Evolutionary conservation across 305 asterid genomes (phyloP), one percentile per base, ranked within the genome.

Genomic region (Rubia occidens): DNA sequence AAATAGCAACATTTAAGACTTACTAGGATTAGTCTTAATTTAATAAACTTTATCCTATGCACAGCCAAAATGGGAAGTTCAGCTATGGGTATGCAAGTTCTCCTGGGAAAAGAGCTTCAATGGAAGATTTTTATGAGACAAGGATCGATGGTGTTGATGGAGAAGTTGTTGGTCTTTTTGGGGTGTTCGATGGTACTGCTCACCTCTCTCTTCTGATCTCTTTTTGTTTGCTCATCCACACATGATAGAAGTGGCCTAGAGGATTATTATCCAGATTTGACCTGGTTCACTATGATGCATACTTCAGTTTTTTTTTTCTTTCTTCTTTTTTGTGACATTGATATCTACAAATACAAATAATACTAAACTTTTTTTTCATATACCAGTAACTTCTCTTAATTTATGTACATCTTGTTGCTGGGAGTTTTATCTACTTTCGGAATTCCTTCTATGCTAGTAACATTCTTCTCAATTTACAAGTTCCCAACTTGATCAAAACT

Each of bases 111-210:
- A 83, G 98, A 78, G 82, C 97, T 76, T 90, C 98, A 59, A 93
- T 93, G 98, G 98, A 93, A 83, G 98, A 93, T 78, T 93, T 93
- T 79, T 93, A 88, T 2, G 98, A 93, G 80, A 90, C 98, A n/a
- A 88, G 96, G 82, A 90, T 93, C 74, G 98, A 93, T 77, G 94
- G 96, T 26, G 96, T 93, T 66, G 96, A 88, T 76, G 98, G 98
- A 67, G 90, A 87, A 83, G 81, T 90, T 43, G 90, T 93, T 74
- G 98, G 98, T 78, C 96, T 93, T 78, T 93, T 93, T 69, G 98
- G 98, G 69, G 96, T 89, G 64, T 89, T 88, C 72, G 96, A 89
- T 79, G 96, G 96, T 89, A 67, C 40, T 29, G 72, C 70, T 77
- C 49, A 11, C 10, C 67, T 2, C 78, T 84, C 67, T 71, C 79